Conservation (phyloP, 352 stramenopile genomes). For the Hyaloperonospora brassicae region DNA sequence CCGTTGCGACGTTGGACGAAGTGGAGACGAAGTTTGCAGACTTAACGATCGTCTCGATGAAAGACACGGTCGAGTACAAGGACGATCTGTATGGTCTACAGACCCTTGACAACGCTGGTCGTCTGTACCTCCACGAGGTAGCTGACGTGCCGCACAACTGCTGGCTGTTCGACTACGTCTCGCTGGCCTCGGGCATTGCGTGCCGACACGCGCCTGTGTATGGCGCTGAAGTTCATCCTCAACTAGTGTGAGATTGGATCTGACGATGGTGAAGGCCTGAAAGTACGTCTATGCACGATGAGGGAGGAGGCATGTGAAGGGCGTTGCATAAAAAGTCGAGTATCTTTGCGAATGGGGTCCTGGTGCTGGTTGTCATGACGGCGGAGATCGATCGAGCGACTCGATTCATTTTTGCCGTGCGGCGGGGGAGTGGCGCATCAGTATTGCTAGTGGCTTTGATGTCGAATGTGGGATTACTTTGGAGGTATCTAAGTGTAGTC, state of each 20-base stretch:
- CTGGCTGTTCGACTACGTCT: conserved; percentile 36
- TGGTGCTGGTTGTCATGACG: too few species aligned
- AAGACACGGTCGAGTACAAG: conserved; percentile 28
- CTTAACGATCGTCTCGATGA: conserved; percentile 30
- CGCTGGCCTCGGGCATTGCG: conserved; percentile 19
- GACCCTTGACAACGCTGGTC: conserved; percentile 24
- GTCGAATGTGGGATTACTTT: too few species aligned
- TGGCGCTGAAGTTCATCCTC: conserved; percentile 25
- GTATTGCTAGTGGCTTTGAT: too few species aligned
- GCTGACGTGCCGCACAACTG: conserved; percentile 28
- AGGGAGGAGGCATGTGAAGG: too few species aligned
- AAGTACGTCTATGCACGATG: too few species aligned
- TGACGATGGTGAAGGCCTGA: too few species aligned
- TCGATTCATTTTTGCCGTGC: too few species aligned
- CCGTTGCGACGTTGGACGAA: conserved; percentile 23
- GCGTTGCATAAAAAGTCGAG: too few species aligned
- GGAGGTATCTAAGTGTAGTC: too few species aligned
- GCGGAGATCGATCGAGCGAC: too few species aligned
- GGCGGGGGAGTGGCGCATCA: too few species aligned
- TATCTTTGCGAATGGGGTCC: too few species aligned
- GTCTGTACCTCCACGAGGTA: conserved; percentile 26
- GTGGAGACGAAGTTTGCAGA: conserved; percentile 26
- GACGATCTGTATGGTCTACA: conserved; percentile 32
- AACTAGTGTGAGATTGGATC: neutral
- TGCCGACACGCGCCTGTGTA: conserved; percentile 30